Evolutionary conservation across 176 grass and related monocot genomes (phyloP).

Genomic region (Dendrocalamus sinicus): DNA sequence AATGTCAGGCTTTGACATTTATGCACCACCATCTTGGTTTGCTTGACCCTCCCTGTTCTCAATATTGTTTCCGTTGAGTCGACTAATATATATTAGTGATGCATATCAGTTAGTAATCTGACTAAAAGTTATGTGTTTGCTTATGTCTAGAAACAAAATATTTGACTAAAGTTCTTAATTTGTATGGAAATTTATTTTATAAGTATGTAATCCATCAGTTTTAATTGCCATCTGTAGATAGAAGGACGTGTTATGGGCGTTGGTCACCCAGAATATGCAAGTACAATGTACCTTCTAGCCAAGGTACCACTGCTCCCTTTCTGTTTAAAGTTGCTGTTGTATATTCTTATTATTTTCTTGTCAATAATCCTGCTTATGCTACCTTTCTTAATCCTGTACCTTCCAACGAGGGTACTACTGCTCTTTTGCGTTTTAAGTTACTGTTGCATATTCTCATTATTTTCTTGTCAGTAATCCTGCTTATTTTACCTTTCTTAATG

Average conservation of each 20-base stretch:
- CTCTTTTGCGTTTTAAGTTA: background rate
- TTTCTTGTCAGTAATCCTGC: background rate
- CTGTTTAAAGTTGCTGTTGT: conserved; percentile 25
- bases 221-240: conserved; percentile 61
- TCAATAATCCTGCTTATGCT: background rate
- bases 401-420: background rate
- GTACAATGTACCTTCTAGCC: conserved; percentile 84
- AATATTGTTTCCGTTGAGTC: background rate
- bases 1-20: no score
- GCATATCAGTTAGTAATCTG: conserved; percentile 12
- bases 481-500: background rate
- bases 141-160: conserved; percentile 21
- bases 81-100: background rate
- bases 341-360: conserved; percentile 31
- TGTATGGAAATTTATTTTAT: no score
- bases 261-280: conserved; percentile 77
- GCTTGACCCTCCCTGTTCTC: no score
- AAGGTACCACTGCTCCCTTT: conserved; percentile 60
- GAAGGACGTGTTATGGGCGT: conserved; percentile 76
- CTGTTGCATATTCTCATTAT: background rate
- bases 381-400: background rate
- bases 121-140: background rate
- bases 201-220: background rate
- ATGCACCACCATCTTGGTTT: no score
- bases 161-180: background rate